These are phyloP conservation scores for Exophiala oligosperma DNA, from an alignment of 2,329 filamentous ascomycete species.

Conservation along the genomic window DNA sequence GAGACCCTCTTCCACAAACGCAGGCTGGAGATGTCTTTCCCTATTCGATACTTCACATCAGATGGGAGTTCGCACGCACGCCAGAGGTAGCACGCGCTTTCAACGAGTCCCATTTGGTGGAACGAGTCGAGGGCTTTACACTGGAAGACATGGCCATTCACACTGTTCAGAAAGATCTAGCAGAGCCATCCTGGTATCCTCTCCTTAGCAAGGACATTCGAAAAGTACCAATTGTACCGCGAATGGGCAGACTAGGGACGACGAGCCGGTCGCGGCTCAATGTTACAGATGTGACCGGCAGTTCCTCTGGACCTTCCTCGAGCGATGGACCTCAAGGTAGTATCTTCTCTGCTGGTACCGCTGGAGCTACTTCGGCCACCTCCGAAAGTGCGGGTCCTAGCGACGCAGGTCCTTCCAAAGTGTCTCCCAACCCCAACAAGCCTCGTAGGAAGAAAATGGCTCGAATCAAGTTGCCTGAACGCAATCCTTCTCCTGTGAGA, in stretches of 20 bases:
- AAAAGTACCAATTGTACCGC: constrained; percentile 44
- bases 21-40: constrained; percentile 43
- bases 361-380: constrained; percentile 32
- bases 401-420: not conserved
- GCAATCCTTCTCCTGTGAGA: constrained; percentile 20
- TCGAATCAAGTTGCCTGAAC: constrained; percentile 26
- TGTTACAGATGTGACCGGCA: constrained; percentile 11
- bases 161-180: constrained; percentile 47
- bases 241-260: constrained; percentile 3
- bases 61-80: constrained; percentile 44
- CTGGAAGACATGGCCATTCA: constrained; percentile 55
- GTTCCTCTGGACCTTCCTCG: constrained; percentile 33
- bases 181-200: constrained; percentile 50
- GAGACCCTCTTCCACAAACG: constrained; percentile 27
- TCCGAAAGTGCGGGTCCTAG: constrained; percentile 26
- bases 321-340: constrained; percentile 30
- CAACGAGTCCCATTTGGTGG: constrained; percentile 34
- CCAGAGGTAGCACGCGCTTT: constrained; percentile 12
- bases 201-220: constrained; percentile 53
- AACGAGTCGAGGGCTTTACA: constrained; percentile 55
- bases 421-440: not conserved
- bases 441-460: constrained; percentile 21
- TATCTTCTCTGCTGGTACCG: constrained; percentile 27
- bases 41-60: constrained; percentile 52
- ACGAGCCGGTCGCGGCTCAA: constrained; percentile 7